Conservation (phyloP, 2,329 filamentous ascomycete species). For the Penicillium olsonii region DNA sequence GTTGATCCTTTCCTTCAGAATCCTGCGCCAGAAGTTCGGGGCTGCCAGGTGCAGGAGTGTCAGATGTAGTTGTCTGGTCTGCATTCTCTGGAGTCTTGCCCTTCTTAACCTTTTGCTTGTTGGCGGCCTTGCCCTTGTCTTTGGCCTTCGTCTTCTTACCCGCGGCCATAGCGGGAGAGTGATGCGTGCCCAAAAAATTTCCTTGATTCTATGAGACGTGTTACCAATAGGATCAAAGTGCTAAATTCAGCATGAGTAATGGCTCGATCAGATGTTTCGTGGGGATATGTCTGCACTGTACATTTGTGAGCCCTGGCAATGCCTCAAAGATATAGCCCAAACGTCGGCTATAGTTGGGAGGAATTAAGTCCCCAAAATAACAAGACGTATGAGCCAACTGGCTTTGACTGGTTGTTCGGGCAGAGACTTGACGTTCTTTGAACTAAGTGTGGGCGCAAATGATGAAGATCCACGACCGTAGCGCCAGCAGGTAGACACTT, state of each 20-base stretch:
- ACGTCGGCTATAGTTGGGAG: conserved; percentile 20
- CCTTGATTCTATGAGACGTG: conserved; percentile 28
- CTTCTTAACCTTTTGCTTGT: conserved; percentile 38
- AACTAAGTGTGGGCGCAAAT: conserved; percentile 33
- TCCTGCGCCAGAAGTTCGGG: conserved; percentile 20
- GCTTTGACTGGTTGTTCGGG: conserved; percentile 20
- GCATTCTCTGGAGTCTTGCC: conserved; percentile 31
- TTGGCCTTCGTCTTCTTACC: conserved; percentile 34
- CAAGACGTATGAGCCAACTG: conserved; percentile 21
- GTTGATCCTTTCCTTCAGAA: conserved; percentile 14
- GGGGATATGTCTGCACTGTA: conserved; percentile 29
- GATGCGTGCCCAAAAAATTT: conserved; percentile 34
- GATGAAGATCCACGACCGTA: conserved; percentile 33
- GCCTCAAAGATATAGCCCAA: conserved; percentile 36
- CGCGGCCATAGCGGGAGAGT: conserved; percentile 28
- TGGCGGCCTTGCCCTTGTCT: conserved; percentile 29
- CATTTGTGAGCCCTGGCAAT: conserved; percentile 33
- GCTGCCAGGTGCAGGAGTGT: conserved; percentile 24
- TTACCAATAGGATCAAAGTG: conserved; percentile 33
- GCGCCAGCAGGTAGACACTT: conserved; percentile 28
- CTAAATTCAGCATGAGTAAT: conserved; percentile 26
- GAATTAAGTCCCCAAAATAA: conserved; percentile 18
- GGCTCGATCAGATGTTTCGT: conserved; percentile 30
- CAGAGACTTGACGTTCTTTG: conserved; percentile 22
- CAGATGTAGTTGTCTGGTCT: conserved; percentile 25